Evolutionary conservation across 2,329 filamentous ascomycete species (phyloP).

Genomic region (Rhinocladiella mackenziei): DNA sequence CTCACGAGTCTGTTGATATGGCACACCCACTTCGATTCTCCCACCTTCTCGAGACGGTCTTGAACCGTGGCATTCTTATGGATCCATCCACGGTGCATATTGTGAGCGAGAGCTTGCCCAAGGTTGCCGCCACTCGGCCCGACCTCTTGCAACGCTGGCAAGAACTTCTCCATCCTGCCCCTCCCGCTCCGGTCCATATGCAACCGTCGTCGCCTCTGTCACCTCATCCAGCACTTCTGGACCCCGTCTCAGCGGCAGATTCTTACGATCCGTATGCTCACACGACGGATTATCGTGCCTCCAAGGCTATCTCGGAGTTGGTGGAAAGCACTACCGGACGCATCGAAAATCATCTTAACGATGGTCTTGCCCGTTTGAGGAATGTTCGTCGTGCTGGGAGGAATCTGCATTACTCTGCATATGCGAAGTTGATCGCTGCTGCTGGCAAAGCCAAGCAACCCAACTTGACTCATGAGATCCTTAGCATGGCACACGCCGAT

Average conservation of each 20-base stretch:
- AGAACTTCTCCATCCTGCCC: constrained; percentile 42
- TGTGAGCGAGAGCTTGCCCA: constrained; percentile 56
- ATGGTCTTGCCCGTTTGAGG: constrained; percentile 77
- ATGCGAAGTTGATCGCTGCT: constrained; percentile 88
- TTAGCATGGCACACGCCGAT: constrained; percentile 83
- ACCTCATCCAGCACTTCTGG: constrained; percentile 50
- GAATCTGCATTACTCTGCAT: constrained; percentile 92
- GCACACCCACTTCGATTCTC: constrained; percentile 58
- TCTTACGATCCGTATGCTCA: constrained; percentile 86
- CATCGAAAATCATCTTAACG: constrained; percentile 68
- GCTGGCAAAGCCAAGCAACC: constrained; percentile 81
- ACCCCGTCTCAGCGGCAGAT: constrained; percentile 66
- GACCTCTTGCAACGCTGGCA: constrained; percentile 55
- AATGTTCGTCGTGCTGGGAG: constrained; percentile 90
- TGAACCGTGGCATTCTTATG: constrained; percentile 51
- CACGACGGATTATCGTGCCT: constrained; percentile 89
- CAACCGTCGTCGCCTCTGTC: constrained; percentile 40
- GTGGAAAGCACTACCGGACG: constrained; percentile 76
- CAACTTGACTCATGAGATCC: constrained; percentile 77
- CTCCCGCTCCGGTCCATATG: constrained; percentile 36
- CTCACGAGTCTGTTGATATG: constrained; percentile 46
- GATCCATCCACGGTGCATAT: constrained; percentile 54
- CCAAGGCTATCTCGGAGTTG: constrained; percentile 81
- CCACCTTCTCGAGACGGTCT: constrained; percentile 57
- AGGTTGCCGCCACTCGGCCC: constrained; percentile 46